Base-by-base conservation (phyloP, 257 asterid genomes). In the Rehmannia glutinosa region DNA sequence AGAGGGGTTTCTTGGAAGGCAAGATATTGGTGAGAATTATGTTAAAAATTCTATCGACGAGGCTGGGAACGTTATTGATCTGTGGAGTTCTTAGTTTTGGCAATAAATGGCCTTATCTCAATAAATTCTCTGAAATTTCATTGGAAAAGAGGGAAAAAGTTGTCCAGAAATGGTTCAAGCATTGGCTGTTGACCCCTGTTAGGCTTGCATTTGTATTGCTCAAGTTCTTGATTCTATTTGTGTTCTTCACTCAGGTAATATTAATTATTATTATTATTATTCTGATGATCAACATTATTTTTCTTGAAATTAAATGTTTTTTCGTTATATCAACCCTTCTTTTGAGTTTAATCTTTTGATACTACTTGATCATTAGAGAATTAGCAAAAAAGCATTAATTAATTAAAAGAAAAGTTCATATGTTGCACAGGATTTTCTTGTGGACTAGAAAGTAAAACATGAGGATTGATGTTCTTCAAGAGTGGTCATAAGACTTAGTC, bases 151-250 rank as follows among this genome's bases (percentile, higher is more conserved):
- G 97, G 64, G 96, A 83, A 68, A 76, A 55, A 64, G 75, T 85
- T 9, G 33, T 91, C 20, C 97, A 86, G 76, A 73, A 47, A 58
- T 88, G 93, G 86, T 66, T 84, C 67, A 78, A 62, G 47, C 41
- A 82, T 70, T 78, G 85, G 67, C 58, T 79, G 33, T 32, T 91
- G 2, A 88, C 95, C 3, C 96, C 96, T 8, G 6, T 91, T 17
- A 84, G 97, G 84, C 83, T 91, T 57, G 84, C 83, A 15, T 91
- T 91, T 72, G 85, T 91, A 11, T 78, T 86, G 45, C 66, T 88
- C 82, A 91, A 88, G 68, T 76, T 91, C 81, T 42, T 91, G 81
- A 73, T 83, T 25, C 76, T 83, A 3, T 85, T 75, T 47, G 80
- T 68, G 38, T 84, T 88, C 88, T 88, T 83, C 86, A 72, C 88